Conservation (phyloP, 1,139 yeast species). For the Lodderomyces jiufengensis region DNA sequence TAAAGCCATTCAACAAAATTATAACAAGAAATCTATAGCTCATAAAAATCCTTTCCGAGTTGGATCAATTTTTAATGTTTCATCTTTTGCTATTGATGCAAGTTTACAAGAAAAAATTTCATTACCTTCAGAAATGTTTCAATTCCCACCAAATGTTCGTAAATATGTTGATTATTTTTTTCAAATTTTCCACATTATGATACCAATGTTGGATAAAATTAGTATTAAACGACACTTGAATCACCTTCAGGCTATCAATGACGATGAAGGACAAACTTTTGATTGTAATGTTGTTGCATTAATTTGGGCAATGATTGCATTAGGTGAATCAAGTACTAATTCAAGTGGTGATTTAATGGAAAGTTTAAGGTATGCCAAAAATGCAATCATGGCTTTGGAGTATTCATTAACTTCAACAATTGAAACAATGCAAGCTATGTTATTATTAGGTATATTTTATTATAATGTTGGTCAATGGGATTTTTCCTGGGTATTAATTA, state of each 20-base stretch:
- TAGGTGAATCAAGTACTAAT: conserved; percentile 15
- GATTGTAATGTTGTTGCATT: conserved; percentile 22
- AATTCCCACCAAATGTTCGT: conserved; percentile 18
- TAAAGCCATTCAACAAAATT: conserved; percentile 14
- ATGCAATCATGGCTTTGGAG: conserved; percentile 22
- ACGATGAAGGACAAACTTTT: conserved; percentile 8
- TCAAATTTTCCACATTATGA: conserved; percentile 18
- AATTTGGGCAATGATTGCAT: conserved; percentile 21
- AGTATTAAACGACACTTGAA: conserved; percentile 16
- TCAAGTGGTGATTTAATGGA: conserved; percentile 8
- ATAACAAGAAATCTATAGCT: conserved; percentile 8
- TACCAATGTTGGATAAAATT: conserved; percentile 22
- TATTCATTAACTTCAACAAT: conserved; percentile 22
- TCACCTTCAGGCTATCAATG: conserved; percentile 9
- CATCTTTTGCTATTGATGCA: conserved; percentile 20
- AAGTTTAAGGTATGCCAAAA: conserved; percentile 17
- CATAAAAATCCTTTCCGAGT: conserved; percentile 21
- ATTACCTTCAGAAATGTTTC: conserved; percentile 17
- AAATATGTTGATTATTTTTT: conserved; percentile 18
- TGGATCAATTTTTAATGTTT: conserved; percentile 22
- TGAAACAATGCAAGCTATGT: conserved; percentile 24
- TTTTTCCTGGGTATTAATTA: conserved; percentile 22
- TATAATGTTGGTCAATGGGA: conserved; percentile 26
- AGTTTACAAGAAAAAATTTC: conserved; percentile 12
- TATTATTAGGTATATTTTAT: conserved; percentile 20